Base-by-base conservation (phyloP, 192 early-diverging fungal species). In the Backusella tarrabulga region DNA sequence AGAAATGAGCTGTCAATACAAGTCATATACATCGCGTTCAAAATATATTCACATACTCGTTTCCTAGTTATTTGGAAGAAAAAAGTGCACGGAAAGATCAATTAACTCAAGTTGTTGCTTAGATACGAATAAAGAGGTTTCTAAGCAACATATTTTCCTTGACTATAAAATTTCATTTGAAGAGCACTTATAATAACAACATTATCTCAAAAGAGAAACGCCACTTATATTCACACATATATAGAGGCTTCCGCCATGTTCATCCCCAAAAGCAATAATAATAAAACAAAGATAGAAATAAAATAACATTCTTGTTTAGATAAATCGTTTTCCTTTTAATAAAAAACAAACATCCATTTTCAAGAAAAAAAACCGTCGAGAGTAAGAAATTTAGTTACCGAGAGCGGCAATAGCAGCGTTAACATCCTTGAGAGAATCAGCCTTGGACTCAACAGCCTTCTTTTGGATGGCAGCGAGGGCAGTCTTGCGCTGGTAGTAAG, bases 401-500 rank as follows among this genome's bases (percentile, higher is more conserved):
- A 86, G 79, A 76, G 85, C 83, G 60, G 77, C 85, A 66, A 91
- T 84, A 74, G 85, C 80, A 76, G 85, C 81, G 76, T 91, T 86
- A 83, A 90, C 81, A 68, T 85, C 81, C 71, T 86, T 86, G 74
- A 90, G 80, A 73, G 87, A 79, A 84, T 80, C 76, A 71, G 81
- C 85, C 86, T 89, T 86, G 81, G 80, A 84, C 34, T 78, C 77
- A 76, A 78, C 77, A 73, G 80, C 80, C 77, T 82, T 82, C 73
- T 75, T 78, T 52, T 82, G 73, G 70, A 82, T 70, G 35, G 80
- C 74, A 72, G 67, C 26, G n/a, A 82, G 63, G 34, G 80, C 94
- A 90, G 95, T 89, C 85, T 90, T 93, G 90, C 93, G 93, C 85
- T 97, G 92, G 91, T 97, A 98, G 92, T 88, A 97, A 79, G 93